A percentile compares a stretch with the other conserved stretches of the same genome.
Evolutionary conservation across 805 yeast genomes (phyloP).

Genomic region (Candida adriatica): DNA sequence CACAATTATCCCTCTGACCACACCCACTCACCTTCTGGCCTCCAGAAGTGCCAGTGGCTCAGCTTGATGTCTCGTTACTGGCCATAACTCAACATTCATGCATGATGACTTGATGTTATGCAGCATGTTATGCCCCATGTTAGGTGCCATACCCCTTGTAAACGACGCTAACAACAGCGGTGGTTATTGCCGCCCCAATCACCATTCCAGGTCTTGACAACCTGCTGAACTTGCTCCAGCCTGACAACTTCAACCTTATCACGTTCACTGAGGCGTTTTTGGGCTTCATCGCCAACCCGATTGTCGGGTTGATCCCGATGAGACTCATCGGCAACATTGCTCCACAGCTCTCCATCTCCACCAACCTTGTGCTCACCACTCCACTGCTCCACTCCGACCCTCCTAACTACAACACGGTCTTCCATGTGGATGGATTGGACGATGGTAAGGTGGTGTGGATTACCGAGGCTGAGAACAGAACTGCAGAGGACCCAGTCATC

Average conservation of each 20-base stretch:
- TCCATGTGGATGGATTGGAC: slow-evolving; percentile 2
- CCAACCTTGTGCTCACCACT: slow-evolving; percentile 5
- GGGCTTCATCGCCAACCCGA: slow-evolving; percentile 2
- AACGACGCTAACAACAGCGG: no score
- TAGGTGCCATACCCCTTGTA: no score
- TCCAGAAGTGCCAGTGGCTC: no score
- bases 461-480: slow-evolving; percentile 24
- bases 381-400: slow-evolving; percentile 1
- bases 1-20: no score
- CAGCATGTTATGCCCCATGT: no score
- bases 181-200: no score
- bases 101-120: no score
- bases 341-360: slow-evolving; percentile 2
- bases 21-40: no score
- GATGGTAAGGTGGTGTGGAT: slow-evolving; percentile 8
- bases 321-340: slow-evolving; percentile 1
- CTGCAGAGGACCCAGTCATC: slow-evolving; percentile 14
- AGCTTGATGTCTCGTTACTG: no score
- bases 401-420: slow-evolving; percentile 3
- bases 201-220: no score
- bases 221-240: slow-evolving; percentile 2
- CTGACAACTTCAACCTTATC: slow-evolving; percentile 4
- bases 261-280: slow-evolving; percentile 6
- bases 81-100: no score
- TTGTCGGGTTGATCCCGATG: slow-evolving; percentile 4